Conservation (phyloP, 208 protist species). For the Leishmania braziliensis region DNA sequence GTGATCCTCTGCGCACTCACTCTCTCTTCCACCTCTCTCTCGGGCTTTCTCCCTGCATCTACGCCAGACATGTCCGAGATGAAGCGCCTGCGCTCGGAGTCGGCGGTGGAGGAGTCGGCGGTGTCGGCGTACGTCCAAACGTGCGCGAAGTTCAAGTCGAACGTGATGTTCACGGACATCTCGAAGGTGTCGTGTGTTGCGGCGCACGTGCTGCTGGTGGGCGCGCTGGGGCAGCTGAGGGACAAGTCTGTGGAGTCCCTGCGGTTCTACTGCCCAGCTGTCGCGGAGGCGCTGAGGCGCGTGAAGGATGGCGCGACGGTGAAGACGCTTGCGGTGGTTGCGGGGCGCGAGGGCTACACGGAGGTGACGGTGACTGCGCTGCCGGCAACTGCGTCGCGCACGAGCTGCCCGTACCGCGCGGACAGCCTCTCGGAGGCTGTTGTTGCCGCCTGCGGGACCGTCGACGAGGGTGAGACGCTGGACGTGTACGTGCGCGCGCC, state of each 20-base stretch:
- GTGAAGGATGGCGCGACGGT: conserved; percentile 35
- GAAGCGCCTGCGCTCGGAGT: conserved; percentile 41
- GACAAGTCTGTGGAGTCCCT: conserved; percentile 39
- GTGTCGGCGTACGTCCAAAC: conserved; percentile 50
- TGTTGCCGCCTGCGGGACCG: conserved; percentile 24
- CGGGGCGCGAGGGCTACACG: conserved; percentile 30
- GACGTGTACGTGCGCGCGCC: conserved; percentile 58
- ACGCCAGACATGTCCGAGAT: conserved; percentile 2
- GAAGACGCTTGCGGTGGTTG: conserved; percentile 29
- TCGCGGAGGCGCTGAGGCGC: conserved; percentile 58
- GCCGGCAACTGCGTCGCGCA: conserved; percentile 55
- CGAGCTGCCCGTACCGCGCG: conserved; percentile 69
- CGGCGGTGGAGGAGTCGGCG: conserved; percentile 35
- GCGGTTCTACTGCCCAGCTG: conserved; percentile 55
- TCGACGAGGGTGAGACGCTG: conserved; percentile 33
- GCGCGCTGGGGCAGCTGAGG: conserved; percentile 47
- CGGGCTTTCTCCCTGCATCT: conserved; percentile 4
- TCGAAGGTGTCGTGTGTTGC: conserved; percentile 35
- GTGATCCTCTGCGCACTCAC: not conserved
- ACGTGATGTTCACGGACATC: conserved; percentile 59
- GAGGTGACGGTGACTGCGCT: conserved; percentile 50
- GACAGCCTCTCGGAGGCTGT: conserved; percentile 53
- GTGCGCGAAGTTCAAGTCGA: conserved; percentile 58
- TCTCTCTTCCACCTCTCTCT: not conserved
- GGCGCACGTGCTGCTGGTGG: conserved; percentile 55